These are phyloP conservation scores for Blastobotrys indianensis DNA, from an alignment of 1,139 yeast species.

Conservation along the genomic window DNA sequence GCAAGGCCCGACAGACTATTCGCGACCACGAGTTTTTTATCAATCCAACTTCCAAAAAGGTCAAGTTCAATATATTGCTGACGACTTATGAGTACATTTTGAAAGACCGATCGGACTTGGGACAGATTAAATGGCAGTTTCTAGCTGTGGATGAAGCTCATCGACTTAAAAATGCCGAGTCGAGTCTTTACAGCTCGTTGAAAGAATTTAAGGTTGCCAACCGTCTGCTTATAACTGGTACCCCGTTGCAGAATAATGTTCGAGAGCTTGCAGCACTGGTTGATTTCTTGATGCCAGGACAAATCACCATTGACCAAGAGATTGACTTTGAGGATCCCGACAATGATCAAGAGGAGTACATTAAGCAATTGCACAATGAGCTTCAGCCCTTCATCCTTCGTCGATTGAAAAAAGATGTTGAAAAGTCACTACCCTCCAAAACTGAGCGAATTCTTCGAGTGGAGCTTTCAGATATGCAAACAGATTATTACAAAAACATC, in stretches of 20 bases:
- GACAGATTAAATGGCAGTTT: slow-evolving; percentile 88
- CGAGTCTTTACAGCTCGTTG: slow-evolving; percentile 84
- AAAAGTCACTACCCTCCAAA: slow-evolving; percentile 89
- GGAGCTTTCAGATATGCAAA: slow-evolving; percentile 90
- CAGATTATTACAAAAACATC: slow-evolving; percentile 90
- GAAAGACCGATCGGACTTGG: slow-evolving; percentile 77
- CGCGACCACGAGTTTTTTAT: slow-evolving; percentile 80
- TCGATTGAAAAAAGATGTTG: slow-evolving; percentile 93
- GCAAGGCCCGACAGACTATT: slow-evolving; percentile 73
- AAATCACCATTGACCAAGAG: slow-evolving; percentile 81
- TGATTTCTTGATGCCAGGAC: slow-evolving; percentile 94
- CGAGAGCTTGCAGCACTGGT: slow-evolving; percentile 93
- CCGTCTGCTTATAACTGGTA: slow-evolving; percentile 89
- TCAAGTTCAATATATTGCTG: slow-evolving; percentile 79
- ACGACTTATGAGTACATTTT: slow-evolving; percentile 95
- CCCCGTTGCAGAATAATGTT: slow-evolving; percentile 93
- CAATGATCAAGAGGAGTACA: slow-evolving; percentile 79
- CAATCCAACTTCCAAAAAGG: slow-evolving; percentile 45
- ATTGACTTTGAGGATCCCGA: slow-evolving; percentile 90
- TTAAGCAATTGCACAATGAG: slow-evolving; percentile 74
- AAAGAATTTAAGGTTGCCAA: slow-evolving; percentile 77
- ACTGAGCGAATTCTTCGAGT: slow-evolving; percentile 93
- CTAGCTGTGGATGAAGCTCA: slow-evolving; percentile 99
- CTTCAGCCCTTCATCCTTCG: slow-evolving; percentile 89
- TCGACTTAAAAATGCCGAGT: slow-evolving; percentile 88